Conservation (phyloP, 768 basidiomycete species). For the Collybiopsis confluens region DNA sequence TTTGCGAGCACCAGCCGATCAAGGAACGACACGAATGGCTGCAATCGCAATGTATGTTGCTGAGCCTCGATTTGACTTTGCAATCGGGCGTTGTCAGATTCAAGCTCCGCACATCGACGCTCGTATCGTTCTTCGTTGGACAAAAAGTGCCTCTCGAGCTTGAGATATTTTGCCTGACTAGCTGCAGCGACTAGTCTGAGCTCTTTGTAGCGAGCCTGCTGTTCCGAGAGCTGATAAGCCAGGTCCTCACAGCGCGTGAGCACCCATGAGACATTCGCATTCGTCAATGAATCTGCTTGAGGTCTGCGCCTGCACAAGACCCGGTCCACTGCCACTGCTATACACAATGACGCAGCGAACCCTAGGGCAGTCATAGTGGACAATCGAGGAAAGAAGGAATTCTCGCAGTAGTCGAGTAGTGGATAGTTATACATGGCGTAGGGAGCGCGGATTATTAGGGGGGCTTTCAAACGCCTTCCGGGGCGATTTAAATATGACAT, state of each 20-base stretch:
- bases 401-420: background rate
- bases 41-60: background rate
- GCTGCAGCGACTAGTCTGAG: conserved; percentile 2
- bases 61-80: background rate
- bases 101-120: conserved; percentile 3
- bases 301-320: background rate
- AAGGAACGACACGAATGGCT: background rate
- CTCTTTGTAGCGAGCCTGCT: background rate
- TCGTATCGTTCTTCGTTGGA: conserved; percentile 1
- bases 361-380: background rate
- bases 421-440: background rate
- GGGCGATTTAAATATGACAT: background rate
- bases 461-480: too few relatives aligned
- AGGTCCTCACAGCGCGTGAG: background rate
- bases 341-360: background rate
- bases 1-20: conserved; percentile 3
- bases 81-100: conserved; percentile 3
- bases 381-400: background rate
- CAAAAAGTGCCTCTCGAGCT: conserved; percentile 6
- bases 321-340: background rate
- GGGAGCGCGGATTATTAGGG: too few relatives aligned
- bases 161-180: conserved; percentile 7
- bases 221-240: background rate
- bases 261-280: background rate
- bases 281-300: background rate